phyloP scores from a whole-genome alignment of 768 basidiomycete species.

The Mycena sanguinolenta region DNA sequence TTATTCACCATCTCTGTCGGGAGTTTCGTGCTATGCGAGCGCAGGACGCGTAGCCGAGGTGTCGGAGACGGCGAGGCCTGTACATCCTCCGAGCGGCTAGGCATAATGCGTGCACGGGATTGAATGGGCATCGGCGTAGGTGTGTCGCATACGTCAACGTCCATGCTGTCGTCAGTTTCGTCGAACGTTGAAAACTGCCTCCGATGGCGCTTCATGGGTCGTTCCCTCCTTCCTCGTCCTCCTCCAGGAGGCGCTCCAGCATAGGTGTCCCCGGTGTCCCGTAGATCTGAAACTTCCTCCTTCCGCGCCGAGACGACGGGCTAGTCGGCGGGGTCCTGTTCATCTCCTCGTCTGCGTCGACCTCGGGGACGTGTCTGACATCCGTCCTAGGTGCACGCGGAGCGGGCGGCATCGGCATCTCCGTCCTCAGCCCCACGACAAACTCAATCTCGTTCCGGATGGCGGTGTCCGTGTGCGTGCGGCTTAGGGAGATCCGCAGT shows the following conservation, averaged over 20 bases:
- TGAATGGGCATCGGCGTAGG: conserved; percentile 25
- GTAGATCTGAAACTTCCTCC: conserved; percentile 24
- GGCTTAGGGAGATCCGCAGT: conserved; percentile 61
- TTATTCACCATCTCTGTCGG: conserved; percentile 12
- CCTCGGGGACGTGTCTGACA: conserved; percentile 18
- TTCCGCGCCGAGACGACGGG: conserved; percentile 20
- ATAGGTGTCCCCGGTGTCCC: conserved; percentile 33
- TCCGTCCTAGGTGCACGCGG: conserved; percentile 45
- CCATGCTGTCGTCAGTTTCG: conserved; percentile 26
- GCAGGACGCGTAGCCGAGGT: conserved; percentile 24
- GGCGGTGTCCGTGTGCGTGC: conserved; percentile 53
- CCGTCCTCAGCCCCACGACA: conserved; percentile 67
- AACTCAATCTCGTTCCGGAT: conserved; percentile 71
- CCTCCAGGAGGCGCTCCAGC: conserved; percentile 33
- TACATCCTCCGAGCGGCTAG: conserved; percentile 11
- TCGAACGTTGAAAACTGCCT: conserved; percentile 7
- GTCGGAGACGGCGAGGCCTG: conserved; percentile 25
- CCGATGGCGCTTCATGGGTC: conserved; percentile 24
- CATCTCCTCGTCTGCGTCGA: conserved; percentile 23
- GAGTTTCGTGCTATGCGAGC: conserved; percentile 32
- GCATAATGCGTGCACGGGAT: conserved; percentile 12
- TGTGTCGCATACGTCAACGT: conserved; percentile 12
- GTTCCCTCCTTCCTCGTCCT: conserved; percentile 33
- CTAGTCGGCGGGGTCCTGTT: conserved; percentile 32
- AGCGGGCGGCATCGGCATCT: conserved; percentile 50